Percentiles rank a stretch among this genome's conserved stretches.
Evolutionary conservation across 306 rosid species (phyloP).

Genomic region (Ammopiptanthus mongolicus): DNA sequence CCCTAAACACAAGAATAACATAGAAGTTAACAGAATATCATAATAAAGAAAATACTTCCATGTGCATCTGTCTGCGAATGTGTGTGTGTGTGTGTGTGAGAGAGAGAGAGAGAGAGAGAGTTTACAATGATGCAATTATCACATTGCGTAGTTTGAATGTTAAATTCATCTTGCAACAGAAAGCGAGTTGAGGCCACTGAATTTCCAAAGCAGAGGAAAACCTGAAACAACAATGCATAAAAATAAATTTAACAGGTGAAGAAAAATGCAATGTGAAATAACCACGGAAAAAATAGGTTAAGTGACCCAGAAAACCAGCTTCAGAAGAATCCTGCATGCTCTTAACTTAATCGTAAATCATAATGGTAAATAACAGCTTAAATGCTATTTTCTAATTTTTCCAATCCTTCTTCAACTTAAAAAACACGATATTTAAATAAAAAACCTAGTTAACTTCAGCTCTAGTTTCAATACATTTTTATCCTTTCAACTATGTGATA

Average conservation of each 20-base stretch:
- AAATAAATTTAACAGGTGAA: not conserved
- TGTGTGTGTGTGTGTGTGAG: not conserved
- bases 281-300: not conserved
- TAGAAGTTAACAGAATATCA: constrained; percentile 1
- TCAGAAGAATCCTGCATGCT: not conserved
- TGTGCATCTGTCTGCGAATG: not conserved
- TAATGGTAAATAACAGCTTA: not conserved
- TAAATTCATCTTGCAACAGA: constrained; percentile 87
- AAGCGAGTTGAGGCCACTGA: constrained; percentile 95
- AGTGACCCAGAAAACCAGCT: not conserved
- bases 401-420: not conserved
- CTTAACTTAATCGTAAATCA: not conserved
- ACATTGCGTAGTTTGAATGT: constrained; percentile 81
- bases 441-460: not conserved
- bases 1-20: constrained; percentile 44
- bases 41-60: not conserved
- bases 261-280: not conserved
- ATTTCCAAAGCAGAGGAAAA: constrained; percentile 71
- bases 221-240: constrained; percentile 48
- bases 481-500: not conserved
- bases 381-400: not conserved
- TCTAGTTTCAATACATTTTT: not conserved
- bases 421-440: not conserved
- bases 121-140: constrained; percentile 92
- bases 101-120: constrained; percentile 21